phyloP scores from a whole-genome alignment of 257 asterid species.

The Solanum lignicaule region DNA sequence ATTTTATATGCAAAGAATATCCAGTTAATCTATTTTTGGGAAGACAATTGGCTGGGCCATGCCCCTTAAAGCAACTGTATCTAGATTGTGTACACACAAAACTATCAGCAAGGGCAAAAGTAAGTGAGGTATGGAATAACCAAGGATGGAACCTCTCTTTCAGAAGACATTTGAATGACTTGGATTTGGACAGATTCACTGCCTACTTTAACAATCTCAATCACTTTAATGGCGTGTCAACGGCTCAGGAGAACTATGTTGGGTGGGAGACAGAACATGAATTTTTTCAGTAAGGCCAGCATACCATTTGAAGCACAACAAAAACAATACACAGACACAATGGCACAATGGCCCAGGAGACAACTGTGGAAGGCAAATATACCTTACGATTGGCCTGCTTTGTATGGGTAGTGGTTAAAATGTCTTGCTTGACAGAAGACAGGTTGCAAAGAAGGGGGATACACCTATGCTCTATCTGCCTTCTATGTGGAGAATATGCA shows the following conservation, averaged over 20 bases:
- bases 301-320: not conserved
- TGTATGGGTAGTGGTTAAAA: not conserved
- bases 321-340: not conserved
- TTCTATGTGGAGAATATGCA: not conserved
- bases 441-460: not conserved
- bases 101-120: not conserved
- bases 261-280: not conserved
- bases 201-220: not conserved
- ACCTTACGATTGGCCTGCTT: not conserved
- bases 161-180: not conserved
- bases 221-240: not conserved
- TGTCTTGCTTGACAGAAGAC: not conserved
- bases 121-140: not conserved
- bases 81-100: not conserved
- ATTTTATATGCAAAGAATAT: not conserved
- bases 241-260: not conserved
- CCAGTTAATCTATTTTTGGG: not conserved
- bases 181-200: not conserved
- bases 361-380: not conserved
- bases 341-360: not conserved
- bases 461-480: not conserved
- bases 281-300: not conserved
- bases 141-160: not conserved
- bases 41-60: not conserved
- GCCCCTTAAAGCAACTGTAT: not conserved